Percentiles rank a stretch among this genome's conserved stretches.
Evolutionary conservation across 1,139 yeast genomes (phyloP).

Genomic region (Magnusiomyces sp.): DNA sequence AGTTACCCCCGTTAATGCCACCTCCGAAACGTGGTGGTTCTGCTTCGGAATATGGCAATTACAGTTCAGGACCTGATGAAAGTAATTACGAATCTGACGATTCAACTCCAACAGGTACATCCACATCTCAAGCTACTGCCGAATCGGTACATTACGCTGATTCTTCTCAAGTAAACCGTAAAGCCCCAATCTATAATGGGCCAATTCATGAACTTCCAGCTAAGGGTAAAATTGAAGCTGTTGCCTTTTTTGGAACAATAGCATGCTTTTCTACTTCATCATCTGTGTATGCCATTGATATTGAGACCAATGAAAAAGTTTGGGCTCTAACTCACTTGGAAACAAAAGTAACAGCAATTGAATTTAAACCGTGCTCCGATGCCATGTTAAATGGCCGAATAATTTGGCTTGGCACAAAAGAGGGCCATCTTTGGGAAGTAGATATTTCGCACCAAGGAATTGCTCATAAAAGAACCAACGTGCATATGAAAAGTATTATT

Average conservation of each 20-base stretch:
- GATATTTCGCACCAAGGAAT: conserved; percentile 16
- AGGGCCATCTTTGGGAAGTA: conserved; percentile 31
- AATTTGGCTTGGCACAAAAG: conserved; percentile 34
- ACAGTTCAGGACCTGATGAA: conserved; percentile 10
- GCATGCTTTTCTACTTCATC: conserved; percentile 22
- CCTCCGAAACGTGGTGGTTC: conserved; percentile 6
- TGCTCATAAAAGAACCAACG: conserved; percentile 23
- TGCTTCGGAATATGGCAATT: neutral
- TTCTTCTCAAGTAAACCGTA: conserved; percentile 30
- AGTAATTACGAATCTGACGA: conserved; percentile 17
- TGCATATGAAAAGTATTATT: conserved; percentile 27
- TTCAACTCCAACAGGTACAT: conserved; percentile 2
- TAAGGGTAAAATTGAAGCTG: conserved; percentile 24
- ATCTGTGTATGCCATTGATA: conserved; percentile 23
- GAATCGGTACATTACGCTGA: conserved; percentile 25
- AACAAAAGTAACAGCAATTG: conserved; percentile 25
- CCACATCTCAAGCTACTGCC: neutral
- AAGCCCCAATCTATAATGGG: conserved; percentile 29
- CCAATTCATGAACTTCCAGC: conserved; percentile 23
- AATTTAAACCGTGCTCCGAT: conserved; percentile 18
- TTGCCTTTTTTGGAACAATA: conserved; percentile 24
- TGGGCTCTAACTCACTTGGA: conserved; percentile 25
- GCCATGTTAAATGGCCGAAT: conserved; percentile 17
- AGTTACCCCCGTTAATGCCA: conserved; percentile 7
- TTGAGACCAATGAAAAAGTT: conserved; percentile 22